Evolutionary conservation across 176 grass and related monocot genomes (phyloP).

Genomic region (Lolium multiflorum): DNA sequence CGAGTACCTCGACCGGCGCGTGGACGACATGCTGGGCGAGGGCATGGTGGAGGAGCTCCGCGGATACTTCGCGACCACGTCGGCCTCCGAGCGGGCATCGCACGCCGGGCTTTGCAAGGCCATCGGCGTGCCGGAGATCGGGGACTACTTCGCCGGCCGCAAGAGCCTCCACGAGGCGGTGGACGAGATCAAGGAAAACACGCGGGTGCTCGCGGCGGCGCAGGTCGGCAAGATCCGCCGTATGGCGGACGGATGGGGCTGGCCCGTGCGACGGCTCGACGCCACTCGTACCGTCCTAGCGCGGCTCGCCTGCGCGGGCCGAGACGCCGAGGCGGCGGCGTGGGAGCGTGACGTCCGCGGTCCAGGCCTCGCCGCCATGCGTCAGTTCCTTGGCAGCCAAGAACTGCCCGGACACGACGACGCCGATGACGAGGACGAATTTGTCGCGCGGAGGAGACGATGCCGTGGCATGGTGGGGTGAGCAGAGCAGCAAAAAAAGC

Average conservation of each 20-base stretch:
- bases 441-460: constrained; percentile 37
- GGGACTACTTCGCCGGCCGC: constrained; percentile 52
- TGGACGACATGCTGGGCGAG: constrained; percentile 83
- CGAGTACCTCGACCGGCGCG: constrained; percentile 77
- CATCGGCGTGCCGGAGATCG: constrained; percentile 86
- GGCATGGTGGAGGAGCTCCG: constrained; percentile 82
- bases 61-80: constrained; percentile 67
- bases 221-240: constrained; percentile 79
- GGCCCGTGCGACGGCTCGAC: constrained; percentile 75
- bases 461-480: constrained; percentile 51
- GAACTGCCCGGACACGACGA: not conserved
- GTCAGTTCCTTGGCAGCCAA: constrained; percentile 49
- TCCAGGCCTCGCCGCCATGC: constrained; percentile 61
- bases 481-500: constrained; percentile 38
- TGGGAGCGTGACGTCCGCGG: constrained; percentile 76
- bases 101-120: constrained; percentile 78
- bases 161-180: constrained; percentile 52
- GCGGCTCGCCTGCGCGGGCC: constrained; percentile 50
- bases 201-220: constrained; percentile 67
- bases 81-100: constrained; percentile 48
- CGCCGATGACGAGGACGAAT: not conserved
- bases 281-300: constrained; percentile 62
- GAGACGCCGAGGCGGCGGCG: constrained; percentile 34
- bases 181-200: constrained; percentile 83
- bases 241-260: constrained; percentile 62